Evolutionary conservation across 2,329 filamentous ascomycete genomes (phyloP).

Genomic region (Parastagonospora nodorum): DNA sequence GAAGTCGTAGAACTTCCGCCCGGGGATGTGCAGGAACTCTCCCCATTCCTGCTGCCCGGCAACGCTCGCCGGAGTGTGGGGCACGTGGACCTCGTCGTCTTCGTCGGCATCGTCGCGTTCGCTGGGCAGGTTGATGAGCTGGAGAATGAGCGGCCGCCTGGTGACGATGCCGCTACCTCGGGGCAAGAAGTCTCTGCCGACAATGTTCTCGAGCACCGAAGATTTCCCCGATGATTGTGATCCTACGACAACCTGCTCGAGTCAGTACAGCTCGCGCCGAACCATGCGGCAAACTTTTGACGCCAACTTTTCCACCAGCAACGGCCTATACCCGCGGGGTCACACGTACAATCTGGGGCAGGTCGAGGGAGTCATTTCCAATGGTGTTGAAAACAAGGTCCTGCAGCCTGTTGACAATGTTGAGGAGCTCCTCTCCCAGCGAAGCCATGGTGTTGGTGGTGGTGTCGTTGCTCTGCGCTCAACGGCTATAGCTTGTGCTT

Average conservation of each 20-base stretch:
- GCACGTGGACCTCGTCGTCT: slow-evolving; percentile 67
- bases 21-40: slow-evolving; percentile 94
- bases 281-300: slow-evolving; percentile 2
- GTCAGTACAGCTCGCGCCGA: slow-evolving; percentile 15
- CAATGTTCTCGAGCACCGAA: slow-evolving; percentile 97
- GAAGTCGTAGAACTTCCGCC: slow-evolving; percentile 89
- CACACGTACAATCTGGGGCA: slow-evolving; percentile 97
- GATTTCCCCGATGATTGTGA: slow-evolving; percentile 99
- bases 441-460: slow-evolving; percentile 71
- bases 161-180: slow-evolving; percentile 97
- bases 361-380: slow-evolving; percentile 94
- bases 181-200: slow-evolving; percentile 94
- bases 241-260: slow-evolving; percentile 86
- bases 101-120: slow-evolving; percentile 71
- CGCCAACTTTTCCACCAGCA: slow-evolving; percentile 12
- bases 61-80: slow-evolving; percentile 78
- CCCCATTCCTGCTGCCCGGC: slow-evolving; percentile 77
- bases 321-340: slow-evolving; percentile 27
- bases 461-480: slow-evolving; percentile 23
- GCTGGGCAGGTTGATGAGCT: slow-evolving; percentile 93
- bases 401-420: slow-evolving; percentile 96
- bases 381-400: slow-evolving; percentile 99
- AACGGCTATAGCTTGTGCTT: slow-evolving; percentile 25
- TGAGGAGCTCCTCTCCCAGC: slow-evolving; percentile 92
- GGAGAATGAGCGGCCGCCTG: slow-evolving; percentile 88